A percentile compares a stretch with the other conserved stretches of the same genome.
phyloP scores from a whole-genome alignment of 2,329 filamentous ascomycete genomes.

The Penicillium sp. region DNA sequence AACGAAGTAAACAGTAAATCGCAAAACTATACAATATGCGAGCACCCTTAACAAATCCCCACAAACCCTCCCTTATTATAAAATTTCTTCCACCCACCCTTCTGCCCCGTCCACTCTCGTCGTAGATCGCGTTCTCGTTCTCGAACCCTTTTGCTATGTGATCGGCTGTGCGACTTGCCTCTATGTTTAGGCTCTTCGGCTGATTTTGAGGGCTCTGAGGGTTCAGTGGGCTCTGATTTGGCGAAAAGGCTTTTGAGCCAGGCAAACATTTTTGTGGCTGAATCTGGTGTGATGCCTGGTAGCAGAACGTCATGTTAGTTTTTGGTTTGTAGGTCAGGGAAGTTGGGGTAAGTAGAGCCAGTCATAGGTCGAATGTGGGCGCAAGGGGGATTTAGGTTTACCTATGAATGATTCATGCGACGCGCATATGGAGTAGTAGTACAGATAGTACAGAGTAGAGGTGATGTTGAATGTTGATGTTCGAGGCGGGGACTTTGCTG shows the following conservation, averaged over 20 bases:
- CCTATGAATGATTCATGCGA: background rate
- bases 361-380: background rate
- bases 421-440: background rate
- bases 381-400: background rate
- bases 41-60: background rate
- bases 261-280: background rate
- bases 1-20: background rate
- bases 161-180: background rate
- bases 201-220: background rate
- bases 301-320: background rate
- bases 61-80: background rate
- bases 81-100: slow-evolving; percentile 4
- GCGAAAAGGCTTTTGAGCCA: background rate
- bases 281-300: background rate
- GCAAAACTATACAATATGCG: background rate
- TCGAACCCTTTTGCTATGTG: slow-evolving; percentile 5
- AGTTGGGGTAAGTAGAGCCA: background rate
- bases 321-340: background rate
- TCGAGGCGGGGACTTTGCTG: background rate
- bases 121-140: slow-evolving; percentile 6
- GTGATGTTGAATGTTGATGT: background rate
- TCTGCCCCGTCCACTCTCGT: slow-evolving; percentile 1
- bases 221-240: background rate
- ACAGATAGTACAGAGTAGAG: background rate
- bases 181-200: background rate